Evolutionary conservation across 1,284 basidiomycete species (phyloP), one percentile per base, ranked within the genome.

Genomic region (Omphalotus olearius): DNA sequence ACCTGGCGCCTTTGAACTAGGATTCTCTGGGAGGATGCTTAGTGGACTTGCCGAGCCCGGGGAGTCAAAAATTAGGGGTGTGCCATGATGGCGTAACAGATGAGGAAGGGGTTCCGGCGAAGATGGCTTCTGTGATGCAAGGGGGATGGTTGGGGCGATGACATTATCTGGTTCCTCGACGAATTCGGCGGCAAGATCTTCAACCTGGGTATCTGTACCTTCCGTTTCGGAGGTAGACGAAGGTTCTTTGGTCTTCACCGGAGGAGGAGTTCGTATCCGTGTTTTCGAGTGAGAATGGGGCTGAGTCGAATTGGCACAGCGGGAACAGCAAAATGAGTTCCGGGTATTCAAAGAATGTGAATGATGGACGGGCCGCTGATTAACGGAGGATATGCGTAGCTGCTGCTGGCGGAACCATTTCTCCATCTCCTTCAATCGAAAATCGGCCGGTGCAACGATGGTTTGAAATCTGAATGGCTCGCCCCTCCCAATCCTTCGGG

Each of bases 381-480:
- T 45, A 7, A 25, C 26, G 20, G 46, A 43, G 10, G 45, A 45
- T 43, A 58, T 62, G 28, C 45, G 55, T 50, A 44, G 41, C 46
- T 71, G 67, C 30, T 76, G 69, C 23, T 64, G 61, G 53, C 71
- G 71, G 60, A 85, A 79, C 85, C 85, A 88, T 52, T 79, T 80
- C 60, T 88, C 85, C 76, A 88, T 85, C 64, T 86, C 85, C 66
- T 85, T 86, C 37, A 88, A 65, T 23, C 84, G 75, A 62, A 88
- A 88, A 63, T 88, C 85, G 33, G 75, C 62, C 1, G 85, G 83
- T 0, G 85, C 84, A 45, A 83, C 72, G 38, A 85, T 68, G 9
- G 82, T 81, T 56, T 82, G 78, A 63, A 85, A 85, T 40, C 75
- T 67, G 48, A 71, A 66, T 4, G 62, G 60, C 25, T 69, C 68